Conservation (phyloP, 805 yeast genomes). For the Candida endomychidarum region DNA sequence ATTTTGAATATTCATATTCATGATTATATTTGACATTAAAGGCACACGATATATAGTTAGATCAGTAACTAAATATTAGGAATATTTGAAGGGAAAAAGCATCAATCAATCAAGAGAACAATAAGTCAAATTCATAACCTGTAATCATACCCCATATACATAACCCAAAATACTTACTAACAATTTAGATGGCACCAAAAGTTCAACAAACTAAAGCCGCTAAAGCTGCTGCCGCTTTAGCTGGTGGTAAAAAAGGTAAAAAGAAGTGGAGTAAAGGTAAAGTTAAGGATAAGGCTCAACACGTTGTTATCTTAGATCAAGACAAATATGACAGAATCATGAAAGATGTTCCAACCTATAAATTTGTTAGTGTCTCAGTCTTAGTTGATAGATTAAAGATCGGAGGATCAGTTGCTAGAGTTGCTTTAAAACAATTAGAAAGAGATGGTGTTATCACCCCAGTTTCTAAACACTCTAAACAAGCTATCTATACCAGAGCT, state of each 20-base stretch:
- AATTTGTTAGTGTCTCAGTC: slow-evolving; percentile 96
- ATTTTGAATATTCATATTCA: too few species aligned
- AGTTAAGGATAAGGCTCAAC: slow-evolving; percentile 99
- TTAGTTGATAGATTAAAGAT: slow-evolving; percentile 98
- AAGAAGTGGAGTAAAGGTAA: slow-evolving; percentile 99
- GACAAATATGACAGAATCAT: slow-evolving; percentile 98
- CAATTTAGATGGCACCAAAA: slow-evolving; percentile 90
- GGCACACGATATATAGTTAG: too few species aligned
- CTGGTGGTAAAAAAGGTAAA: slow-evolving; percentile 99
- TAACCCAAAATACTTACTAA: slow-evolving; percentile 19
- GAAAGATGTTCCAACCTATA: slow-evolving; percentile 99
- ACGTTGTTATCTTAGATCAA: slow-evolving; percentile 95
- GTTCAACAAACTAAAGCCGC: slow-evolving; percentile 99
- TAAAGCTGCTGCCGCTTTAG: slow-evolving; percentile 99
- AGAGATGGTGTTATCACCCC: slow-evolving; percentile 92
- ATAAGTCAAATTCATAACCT: too few species aligned
- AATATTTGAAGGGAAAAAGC: too few species aligned
- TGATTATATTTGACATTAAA: too few species aligned
- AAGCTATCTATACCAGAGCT: slow-evolving; percentile 91
- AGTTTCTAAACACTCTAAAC: slow-evolving; percentile 93
- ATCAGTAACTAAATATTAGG: too few species aligned
- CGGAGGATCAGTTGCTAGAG: slow-evolving; percentile 99
- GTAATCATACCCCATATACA: too few species aligned
- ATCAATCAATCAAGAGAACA: too few species aligned
- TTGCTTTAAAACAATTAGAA: slow-evolving; percentile 95